These are phyloP conservation scores for Glebionis coronaria DNA, from an alignment of 129 eudicot genomes.

Conservation along the genomic window DNA sequence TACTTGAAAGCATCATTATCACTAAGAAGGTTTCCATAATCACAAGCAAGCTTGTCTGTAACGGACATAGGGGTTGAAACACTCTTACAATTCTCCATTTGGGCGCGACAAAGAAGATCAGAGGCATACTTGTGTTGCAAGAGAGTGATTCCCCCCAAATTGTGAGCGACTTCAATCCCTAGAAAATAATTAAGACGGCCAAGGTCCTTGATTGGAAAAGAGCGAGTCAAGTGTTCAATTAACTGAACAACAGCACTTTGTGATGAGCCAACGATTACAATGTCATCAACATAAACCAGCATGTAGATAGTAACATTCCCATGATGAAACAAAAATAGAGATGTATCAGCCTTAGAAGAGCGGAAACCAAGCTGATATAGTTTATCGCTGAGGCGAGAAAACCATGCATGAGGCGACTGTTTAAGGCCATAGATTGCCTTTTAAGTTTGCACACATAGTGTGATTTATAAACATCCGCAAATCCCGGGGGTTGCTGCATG, in stretches of 20 bases:
- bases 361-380: constrained; percentile 8
- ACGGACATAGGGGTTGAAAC: neutral
- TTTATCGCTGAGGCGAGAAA: constrained; percentile 4
- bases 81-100: neutral
- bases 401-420: constrained; percentile 5
- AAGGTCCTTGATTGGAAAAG: constrained; percentile 2
- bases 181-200: neutral
- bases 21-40: neutral
- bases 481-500: constrained; percentile 12
- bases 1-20: neutral
- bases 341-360: neutral
- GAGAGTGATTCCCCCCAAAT: constrained; percentile 1
- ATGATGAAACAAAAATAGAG: neutral
- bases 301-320: neutral
- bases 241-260: neutral
- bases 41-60: neutral
- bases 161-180: neutral
- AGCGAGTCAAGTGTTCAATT: neutral
- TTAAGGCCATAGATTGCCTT: constrained; percentile 3
- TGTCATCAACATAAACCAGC: constrained; percentile 1
- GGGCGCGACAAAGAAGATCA: neutral
- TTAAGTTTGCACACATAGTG: neutral
- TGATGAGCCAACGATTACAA: neutral
- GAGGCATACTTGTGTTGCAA: neutral
- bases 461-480: neutral